Evolutionary conservation across 208 protist species (phyloP).

Genomic region (Leishmania lainsoni): DNA sequence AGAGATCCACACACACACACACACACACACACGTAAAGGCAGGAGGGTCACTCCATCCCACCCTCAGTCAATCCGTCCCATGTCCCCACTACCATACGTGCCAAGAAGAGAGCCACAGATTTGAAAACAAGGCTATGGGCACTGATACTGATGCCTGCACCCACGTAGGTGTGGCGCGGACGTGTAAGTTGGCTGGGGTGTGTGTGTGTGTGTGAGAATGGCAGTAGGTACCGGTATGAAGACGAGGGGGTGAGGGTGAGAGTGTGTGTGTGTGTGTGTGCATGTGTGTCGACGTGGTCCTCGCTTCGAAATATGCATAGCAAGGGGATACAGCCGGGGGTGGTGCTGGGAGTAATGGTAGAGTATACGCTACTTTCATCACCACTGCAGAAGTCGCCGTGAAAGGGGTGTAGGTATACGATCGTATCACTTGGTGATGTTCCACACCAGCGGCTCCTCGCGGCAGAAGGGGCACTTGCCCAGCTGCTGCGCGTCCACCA

Average conservation of each 20-base stretch:
- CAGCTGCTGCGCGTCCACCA: conserved; percentile 74
- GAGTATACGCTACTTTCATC: neutral
- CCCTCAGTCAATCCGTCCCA: neutral
- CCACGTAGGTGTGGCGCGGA: neutral
- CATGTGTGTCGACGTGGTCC: neutral
- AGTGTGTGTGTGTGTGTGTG: conserved; percentile 10
- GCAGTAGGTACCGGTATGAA: neutral
- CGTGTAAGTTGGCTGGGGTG: neutral
- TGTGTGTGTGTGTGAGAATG: neutral
- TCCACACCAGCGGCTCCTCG: conserved; percentile 79
- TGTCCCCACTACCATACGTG: neutral
- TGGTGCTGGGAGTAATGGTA: neutral
- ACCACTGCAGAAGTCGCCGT: neutral
- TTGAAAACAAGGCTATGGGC: neutral
- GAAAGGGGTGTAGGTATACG: neutral
- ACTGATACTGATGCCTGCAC: neutral
- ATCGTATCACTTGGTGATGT: conserved; percentile 53
- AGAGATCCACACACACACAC: neutral
- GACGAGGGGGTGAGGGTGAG: neutral
- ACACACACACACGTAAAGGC: neutral
- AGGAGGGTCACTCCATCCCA: neutral
- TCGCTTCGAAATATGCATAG: neutral
- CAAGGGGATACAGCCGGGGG: neutral
- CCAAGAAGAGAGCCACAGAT: neutral
- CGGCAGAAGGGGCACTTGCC: conserved; percentile 86